Conservation (phyloP, 768 basidiomycete genomes). For the Pleurotus citrinopileatus region DNA sequence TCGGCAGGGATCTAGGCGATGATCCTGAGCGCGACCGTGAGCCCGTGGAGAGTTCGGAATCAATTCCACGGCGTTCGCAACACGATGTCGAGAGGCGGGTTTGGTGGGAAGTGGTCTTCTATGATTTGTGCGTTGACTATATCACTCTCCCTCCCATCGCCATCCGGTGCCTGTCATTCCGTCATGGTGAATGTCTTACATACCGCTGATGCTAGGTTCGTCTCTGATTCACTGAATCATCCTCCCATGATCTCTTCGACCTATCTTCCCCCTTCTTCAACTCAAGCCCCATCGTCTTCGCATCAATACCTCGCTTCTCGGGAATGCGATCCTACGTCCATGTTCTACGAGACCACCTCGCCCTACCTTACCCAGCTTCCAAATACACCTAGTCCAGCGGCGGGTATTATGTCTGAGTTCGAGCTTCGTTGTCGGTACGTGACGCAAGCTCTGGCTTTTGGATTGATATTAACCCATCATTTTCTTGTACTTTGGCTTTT, state of each 20-base stretch:
- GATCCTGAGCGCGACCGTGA: constrained; percentile 18
- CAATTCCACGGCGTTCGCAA: constrained; percentile 1
- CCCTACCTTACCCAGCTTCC: constrained; percentile 45
- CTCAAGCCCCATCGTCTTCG: constrained; percentile 54
- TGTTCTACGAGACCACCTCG: constrained; percentile 14
- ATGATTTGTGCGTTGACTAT: constrained; percentile 63
- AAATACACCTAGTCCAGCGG: constrained; percentile 25
- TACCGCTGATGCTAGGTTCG: constrained; percentile 45
- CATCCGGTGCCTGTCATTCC: too few species aligned
- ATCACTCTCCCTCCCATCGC: neutral
- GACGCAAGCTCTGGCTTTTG: constrained; percentile 3
- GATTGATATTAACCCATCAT: constrained; percentile 10
- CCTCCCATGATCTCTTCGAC: constrained; percentile 36
- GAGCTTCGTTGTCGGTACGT: constrained; percentile 60
- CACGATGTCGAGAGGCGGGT: constrained; percentile 36
- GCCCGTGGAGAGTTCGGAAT: neutral
- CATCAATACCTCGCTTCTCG: constrained; percentile 48
- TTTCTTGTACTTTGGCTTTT: neutral
- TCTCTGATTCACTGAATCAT: constrained; percentile 65
- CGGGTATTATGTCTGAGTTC: constrained; percentile 32
- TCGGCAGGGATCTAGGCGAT: constrained; percentile 58
- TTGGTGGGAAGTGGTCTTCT: constrained; percentile 82
- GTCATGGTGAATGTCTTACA: neutral
- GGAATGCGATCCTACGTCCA: neutral
- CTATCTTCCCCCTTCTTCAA: constrained; percentile 46